Conservation (phyloP, 306 rosid species). For the Lathyrus aphaca region DNA sequence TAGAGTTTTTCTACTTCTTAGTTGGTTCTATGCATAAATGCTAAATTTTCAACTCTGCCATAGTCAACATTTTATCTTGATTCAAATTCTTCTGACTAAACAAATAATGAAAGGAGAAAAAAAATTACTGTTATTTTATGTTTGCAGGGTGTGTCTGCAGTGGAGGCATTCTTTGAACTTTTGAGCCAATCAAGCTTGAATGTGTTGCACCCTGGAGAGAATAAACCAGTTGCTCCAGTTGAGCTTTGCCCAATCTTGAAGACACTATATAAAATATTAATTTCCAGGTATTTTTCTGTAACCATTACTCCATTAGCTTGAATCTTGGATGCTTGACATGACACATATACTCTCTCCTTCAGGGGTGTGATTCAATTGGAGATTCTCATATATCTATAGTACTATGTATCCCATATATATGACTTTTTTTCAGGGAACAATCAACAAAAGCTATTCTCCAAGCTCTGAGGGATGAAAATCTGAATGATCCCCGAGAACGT, state of each 20-base stretch:
- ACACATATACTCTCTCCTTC: neutral
- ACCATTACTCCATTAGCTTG: neutral
- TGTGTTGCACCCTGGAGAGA: conserved; percentile 82
- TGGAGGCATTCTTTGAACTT: conserved; percentile 79
- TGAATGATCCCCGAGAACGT: conserved; percentile 92
- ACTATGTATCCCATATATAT: neutral
- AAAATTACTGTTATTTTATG: neutral
- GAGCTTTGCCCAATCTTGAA: conserved; percentile 93
- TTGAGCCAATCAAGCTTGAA: conserved; percentile 87
- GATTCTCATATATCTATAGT: neutral
- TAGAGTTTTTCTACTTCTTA: neutral
- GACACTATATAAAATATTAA: conserved; percentile 77
- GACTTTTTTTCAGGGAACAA: conserved; percentile 71
- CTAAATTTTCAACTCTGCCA: neutral
- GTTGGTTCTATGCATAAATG: conserved; percentile 6
- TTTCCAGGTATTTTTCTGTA: conserved; percentile 57
- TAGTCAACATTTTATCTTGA: neutral
- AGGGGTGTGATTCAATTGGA: too few species aligned
- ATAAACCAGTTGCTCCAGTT: conserved; percentile 89
- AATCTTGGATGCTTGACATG: neutral
- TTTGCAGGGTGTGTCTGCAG: conserved; percentile 86
- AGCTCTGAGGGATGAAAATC: conserved; percentile 82
- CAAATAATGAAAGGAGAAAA: neutral
- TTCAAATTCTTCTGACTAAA: conserved; percentile 19
- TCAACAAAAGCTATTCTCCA: conserved; percentile 79